Percentiles rank a stretch among this genome's conserved stretches.
Evolutionary conservation across 2,329 filamentous ascomycete species (phyloP).

Genomic region (Monosporascus cannonballus): DNA sequence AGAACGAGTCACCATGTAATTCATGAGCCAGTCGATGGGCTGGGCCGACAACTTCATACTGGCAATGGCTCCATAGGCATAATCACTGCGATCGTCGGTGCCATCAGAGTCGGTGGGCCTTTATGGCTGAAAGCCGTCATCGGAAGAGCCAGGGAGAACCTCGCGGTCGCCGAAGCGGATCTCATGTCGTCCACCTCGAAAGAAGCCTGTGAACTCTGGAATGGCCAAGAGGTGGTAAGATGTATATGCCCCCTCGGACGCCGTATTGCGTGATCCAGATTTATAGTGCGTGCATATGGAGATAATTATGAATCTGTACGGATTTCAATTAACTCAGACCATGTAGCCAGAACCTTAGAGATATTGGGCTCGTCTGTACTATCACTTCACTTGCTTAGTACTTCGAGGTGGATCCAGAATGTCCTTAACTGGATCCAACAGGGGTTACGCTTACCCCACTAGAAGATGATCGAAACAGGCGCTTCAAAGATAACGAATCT

Average conservation of each 20-base stretch:
- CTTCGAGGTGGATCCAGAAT: no score
- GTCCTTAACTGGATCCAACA: no score
- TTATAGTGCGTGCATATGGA: no score
- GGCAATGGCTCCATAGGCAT: slow-evolving; percentile 39
- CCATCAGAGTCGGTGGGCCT: slow-evolving; percentile 39
- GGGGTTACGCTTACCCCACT: no score
- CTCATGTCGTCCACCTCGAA: slow-evolving; percentile 40
- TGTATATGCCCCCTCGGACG: neutral
- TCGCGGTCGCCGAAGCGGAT: slow-evolving; percentile 33
- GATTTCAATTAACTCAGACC: no score
- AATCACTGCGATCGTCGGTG: slow-evolving; percentile 35
- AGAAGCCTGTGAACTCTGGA: slow-evolving; percentile 39
- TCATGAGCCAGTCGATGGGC: slow-evolving; percentile 35
- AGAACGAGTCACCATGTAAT: slow-evolving; percentile 41
- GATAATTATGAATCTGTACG: no score
- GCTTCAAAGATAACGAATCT: no score
- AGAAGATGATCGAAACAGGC: no score
- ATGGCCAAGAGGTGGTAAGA: slow-evolving; percentile 30
- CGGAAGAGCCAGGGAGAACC: slow-evolving; percentile 37
- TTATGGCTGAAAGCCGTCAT: slow-evolving; percentile 36
- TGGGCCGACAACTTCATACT: slow-evolving; percentile 38
- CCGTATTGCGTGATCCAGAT: no score
- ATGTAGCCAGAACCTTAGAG: no score
- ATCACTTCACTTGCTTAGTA: no score
- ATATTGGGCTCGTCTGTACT: no score